Base-by-base conservation (phyloP, 768 basidiomycete genomes). In the Crassisporium funariophilum region DNA sequence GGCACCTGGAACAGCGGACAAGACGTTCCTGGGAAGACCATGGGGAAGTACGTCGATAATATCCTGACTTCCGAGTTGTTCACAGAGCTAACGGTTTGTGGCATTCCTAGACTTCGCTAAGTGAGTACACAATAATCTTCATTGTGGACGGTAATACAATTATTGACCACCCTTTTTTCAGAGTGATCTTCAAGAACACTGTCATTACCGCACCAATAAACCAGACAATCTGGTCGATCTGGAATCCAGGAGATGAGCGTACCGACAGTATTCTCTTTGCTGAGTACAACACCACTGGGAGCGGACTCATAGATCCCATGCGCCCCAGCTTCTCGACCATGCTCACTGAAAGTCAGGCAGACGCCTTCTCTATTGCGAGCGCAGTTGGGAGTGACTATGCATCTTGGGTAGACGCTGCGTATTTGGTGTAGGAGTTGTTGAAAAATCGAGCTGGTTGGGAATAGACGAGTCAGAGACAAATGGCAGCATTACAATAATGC, bases 221-320 rank as follows among this genome's bases (percentile, higher is more conserved):
- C 44, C 53, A 61, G 9, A 65, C 70, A 0, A 54, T 78, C 16
- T 79, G 77, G 77, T 72, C 72, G 0, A 59, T 69, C 15, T 79
- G 78, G 77, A 64, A 68, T 43, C 43, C 59, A 2, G 66, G 61
- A 8, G 69, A 67, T 35, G 54, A 64, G 15, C 61, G 65, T 17
- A 75, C 69, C 2, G 70, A 73, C 48, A 54, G 77, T 34, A 60
- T 77, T 12, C 49, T 74, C 41, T 72, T 76, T 45, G 75, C 69
- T 5, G 75, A 77, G 23, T 77, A 62, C 52, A 70, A 71, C 51
- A 76, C 65, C 47, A 69, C 66, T 3, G 75, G 75, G 10, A 56
- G 61, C 21, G 74, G 73, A 0, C 58, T 67, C 2, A 46, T 56
- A 22, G 59, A 64, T 5, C 62, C 65, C 13, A 19, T 46, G 11